phyloP scores from a whole-genome alignment of 306 rosid species.

The Vachellia collinsii region DNA sequence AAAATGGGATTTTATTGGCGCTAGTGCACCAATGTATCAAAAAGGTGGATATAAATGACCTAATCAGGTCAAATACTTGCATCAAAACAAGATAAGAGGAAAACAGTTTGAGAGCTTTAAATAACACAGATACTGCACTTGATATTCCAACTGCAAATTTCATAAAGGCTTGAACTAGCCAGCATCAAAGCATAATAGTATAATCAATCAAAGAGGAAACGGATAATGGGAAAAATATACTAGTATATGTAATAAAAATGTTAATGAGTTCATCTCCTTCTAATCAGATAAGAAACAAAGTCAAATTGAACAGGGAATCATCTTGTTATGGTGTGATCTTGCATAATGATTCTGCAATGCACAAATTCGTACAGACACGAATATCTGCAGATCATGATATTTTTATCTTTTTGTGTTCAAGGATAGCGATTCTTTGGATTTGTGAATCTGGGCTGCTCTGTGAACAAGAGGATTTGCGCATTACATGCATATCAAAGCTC shows the following conservation, averaged over 20 bases:
- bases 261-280: neutral
- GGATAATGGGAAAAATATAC: neutral
- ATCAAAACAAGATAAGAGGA: neutral
- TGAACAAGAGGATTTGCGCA: too few species aligned
- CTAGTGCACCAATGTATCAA: neutral
- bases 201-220: neutral
- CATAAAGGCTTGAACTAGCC: neutral
- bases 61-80: conserved; percentile 11
- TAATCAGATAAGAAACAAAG: neutral
- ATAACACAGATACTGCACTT: neutral
- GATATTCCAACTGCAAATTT: neutral
- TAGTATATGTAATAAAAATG: neutral
- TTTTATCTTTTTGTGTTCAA: too few species aligned
- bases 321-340: too few species aligned
- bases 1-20: neutral
- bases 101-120: neutral
- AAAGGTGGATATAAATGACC: neutral
- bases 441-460: too few species aligned
- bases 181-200: neutral
- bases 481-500: too few species aligned
- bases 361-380: too few species aligned
- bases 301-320: too few species aligned
- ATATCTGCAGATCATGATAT: too few species aligned
- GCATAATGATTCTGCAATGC: too few species aligned
- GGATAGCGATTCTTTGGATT: too few species aligned